Base-by-base conservation (phyloP, 2,329 filamentous ascomycete species). In the Cercospora nicotianae region DNA sequence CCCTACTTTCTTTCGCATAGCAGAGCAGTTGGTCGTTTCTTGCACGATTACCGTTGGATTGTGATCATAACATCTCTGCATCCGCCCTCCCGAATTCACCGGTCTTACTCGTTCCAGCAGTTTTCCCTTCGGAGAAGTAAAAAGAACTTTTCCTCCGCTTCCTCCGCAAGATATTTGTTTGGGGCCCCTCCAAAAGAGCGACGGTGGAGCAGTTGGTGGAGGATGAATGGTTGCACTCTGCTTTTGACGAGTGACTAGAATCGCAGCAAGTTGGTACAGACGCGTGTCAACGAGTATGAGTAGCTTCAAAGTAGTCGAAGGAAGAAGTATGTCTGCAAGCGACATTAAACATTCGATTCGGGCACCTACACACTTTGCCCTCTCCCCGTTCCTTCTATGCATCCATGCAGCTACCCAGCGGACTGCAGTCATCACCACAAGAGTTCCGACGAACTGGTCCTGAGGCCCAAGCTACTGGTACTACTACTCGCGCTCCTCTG, bases 161-260 rank as follows among this genome's bases (percentile, higher is more conserved):
- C n/a, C n/a, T n/a, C n/a, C n/a, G n/a, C n/a, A n/a, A n/a, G n/a
- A n/a, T n/a, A n/a, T n/a, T n/a, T n/a, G n/a, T n/a, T n/a, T n/a
- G n/a, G n/a, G n/a, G n/a, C n/a, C n/a, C n/a, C n/a, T n/a, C n/a
- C n/a, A n/a, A n/a, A n/a, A n/a, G n/a, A n/a, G n/a, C n/a, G n/a
- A n/a, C n/a, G n/a, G n/a, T n/a, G n/a, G n/a, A n/a, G n/a, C n/a
- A n/a, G n/a, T n/a, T n/a, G n/a, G n/a, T 31, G 30, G 30, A 31
- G 8, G 74, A 76, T 64, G 71, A 71, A 59, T 75, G 72, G 73
- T 28, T 59, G n/a, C n/a, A n/a, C n/a, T n/a, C n/a, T n/a, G 18
- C 12, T 51, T 51, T 51, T 20, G 45, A 51, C 20, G 20, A 26
- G 5, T 20, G 18, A 26, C 1, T n/a, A 6, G 45, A 6, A 20